A percentile compares a stretch with the other conserved stretches of the same genome.
phyloP scores from a whole-genome alignment of 768 basidiomycete species.

The Holtermannia corniformis region DNA sequence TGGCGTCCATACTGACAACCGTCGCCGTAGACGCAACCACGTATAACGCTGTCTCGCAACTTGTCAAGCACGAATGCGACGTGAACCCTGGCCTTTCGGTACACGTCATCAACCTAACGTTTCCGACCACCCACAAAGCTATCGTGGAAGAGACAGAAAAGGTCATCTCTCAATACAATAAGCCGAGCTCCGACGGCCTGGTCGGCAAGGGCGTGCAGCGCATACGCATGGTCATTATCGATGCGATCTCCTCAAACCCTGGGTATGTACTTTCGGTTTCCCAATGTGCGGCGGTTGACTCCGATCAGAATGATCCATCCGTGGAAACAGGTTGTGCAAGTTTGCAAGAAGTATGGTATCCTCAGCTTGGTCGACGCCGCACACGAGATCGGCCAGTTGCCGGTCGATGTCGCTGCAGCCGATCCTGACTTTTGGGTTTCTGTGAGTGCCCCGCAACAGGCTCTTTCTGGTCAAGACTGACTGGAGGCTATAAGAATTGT shows the following conservation, averaged over 20 bases:
- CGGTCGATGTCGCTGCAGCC: slow-evolving; percentile 51
- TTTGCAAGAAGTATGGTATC: slow-evolving; percentile 57
- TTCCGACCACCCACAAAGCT: slow-evolving; percentile 52
- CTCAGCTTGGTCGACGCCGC: slow-evolving; percentile 70
- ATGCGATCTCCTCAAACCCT: slow-evolving; percentile 56
- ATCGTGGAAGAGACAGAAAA: slow-evolving; percentile 45
- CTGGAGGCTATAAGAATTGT: slow-evolving; percentile 51
- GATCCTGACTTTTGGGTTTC: slow-evolving; percentile 72
- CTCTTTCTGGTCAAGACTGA: background rate
- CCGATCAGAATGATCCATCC: slow-evolving; percentile 48
- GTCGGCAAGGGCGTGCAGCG: slow-evolving; percentile 41
- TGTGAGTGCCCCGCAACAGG: slow-evolving; percentile 43
- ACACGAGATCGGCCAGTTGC: slow-evolving; percentile 62
- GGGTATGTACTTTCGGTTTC: slow-evolving; percentile 35
- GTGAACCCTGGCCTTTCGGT: slow-evolving; percentile 49
- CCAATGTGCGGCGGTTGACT: background rate
- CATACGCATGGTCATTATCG: slow-evolving; percentile 57
- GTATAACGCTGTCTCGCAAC: slow-evolving; percentile 51
- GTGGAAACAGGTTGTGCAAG: slow-evolving; percentile 58
- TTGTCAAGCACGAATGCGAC: slow-evolving; percentile 52
- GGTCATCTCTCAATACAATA: slow-evolving; percentile 20
- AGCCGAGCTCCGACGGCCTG: slow-evolving; percentile 1
- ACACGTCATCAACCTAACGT: slow-evolving; percentile 48
- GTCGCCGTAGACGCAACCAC: slow-evolving; percentile 48
- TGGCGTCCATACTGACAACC: slow-evolving; percentile 1